Base-by-base conservation (phyloP, 148 eudicot species). In the Cornus florida region DNA sequence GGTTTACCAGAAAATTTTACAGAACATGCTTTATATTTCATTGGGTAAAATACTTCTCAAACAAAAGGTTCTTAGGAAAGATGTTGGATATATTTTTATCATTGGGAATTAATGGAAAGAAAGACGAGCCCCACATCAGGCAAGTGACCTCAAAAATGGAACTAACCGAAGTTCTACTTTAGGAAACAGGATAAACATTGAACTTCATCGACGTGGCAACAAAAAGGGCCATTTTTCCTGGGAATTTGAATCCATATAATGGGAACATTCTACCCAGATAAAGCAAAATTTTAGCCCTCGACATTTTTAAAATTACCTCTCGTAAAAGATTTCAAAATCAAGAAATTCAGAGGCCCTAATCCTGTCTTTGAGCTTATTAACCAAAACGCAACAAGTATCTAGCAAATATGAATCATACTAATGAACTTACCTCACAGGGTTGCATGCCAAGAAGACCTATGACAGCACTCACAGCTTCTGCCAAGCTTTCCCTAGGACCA, bases 381-480 rank as follows among this genome's bases (percentile, higher is more conserved):
- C 56, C 7, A 14, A 43, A 22, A 32, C 17, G 12, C 19, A 46
- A 28, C 23, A 62, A 62, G 31, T 7, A 14, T 57, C 1, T 46
- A 14, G 23, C 22, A 32, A 43, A 35, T 2, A 43, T 43, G 48
- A 43, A 22, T 38, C 14, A 73, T 17, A n/a, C 7, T 43, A 50
- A 35, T 35, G 38, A 35, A 85, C 89, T 79, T 78, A 92, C 99
- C 99, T 96, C 99, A 69, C 99, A 96, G 48, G 99, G 98, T 78
- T 93, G 97, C 99, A 96, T 82, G 90, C 99, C 99, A 71, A 96
- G 97, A 84, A 96, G 97, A 79, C 62, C 80, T 81, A 91, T 85
- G 67, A 93, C 99, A 73, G 95, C 88, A 87, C 69, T 91, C 24
- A 96, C 98, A 69, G 99, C 97, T 81, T 93, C 99, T n/a, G 89